phyloP scores from a whole-genome alignment of 306 rosid genomes.

The Cotoneaster glaucophyllus region DNA sequence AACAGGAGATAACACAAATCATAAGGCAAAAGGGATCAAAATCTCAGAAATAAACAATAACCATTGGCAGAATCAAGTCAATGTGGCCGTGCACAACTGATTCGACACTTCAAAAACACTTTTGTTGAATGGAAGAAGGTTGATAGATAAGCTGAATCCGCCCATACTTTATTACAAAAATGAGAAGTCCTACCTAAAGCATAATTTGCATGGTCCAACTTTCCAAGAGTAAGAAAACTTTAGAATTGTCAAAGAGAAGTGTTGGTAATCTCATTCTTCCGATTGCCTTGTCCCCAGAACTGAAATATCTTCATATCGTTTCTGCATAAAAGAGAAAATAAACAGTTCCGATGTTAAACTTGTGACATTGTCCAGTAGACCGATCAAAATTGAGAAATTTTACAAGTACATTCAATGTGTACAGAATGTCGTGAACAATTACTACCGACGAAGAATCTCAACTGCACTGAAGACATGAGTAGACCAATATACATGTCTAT shows the following conservation, averaged over 20 bases:
- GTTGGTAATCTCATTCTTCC: slow-evolving; percentile 32
- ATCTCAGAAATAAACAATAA: not conserved
- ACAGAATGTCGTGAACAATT: not conserved
- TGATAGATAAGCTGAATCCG: slow-evolving; percentile 1
- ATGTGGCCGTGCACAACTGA: not conserved
- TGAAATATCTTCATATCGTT: slow-evolving; percentile 55
- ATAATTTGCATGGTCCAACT: slow-evolving; percentile 24
- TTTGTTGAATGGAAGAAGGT: slow-evolving; percentile 21
- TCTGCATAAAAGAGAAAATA: slow-evolving; percentile 24
- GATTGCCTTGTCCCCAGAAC: slow-evolving; percentile 53
- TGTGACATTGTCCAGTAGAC: not conserved
- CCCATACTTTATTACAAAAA: slow-evolving; percentile 48
- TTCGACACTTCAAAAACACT: slow-evolving; percentile 12
- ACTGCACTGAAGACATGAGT: not conserved
- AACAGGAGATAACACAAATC: not conserved
- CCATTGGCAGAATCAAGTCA: slow-evolving; percentile 1
- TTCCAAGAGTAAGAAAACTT: slow-evolving; percentile 24
- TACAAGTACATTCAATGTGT: not conserved
- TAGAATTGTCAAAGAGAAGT: slow-evolving; percentile 1
- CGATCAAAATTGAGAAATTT: not conserved
- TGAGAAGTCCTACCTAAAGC: slow-evolving; percentile 39
- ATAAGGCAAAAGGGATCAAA: not conserved
- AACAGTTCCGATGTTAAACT: not conserved
- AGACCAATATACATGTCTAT: not conserved
- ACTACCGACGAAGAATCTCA: not conserved